Base-by-base conservation (phyloP, 2,329 filamentous ascomycete species). In the Hypomyces perniciosus region DNA sequence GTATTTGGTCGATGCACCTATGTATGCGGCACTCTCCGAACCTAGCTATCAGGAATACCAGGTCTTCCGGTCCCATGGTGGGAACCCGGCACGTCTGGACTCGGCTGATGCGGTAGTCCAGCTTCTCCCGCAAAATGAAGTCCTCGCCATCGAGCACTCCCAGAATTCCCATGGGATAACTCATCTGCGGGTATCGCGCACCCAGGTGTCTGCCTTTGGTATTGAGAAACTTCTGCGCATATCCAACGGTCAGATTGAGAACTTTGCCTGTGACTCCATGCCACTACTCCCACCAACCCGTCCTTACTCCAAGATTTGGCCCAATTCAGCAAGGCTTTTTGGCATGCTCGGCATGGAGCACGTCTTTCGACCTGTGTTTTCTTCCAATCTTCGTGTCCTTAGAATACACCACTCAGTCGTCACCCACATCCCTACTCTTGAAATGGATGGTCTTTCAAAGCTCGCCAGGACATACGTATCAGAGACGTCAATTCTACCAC, bases 371-470 rank as follows among this genome's bases (percentile, higher is more conserved):
- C 78, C 79, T 0, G 72, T 77, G 0, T 65, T 77, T 46, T 78
- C 77, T 1, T 73, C 76, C 1, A 79, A 79, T 54, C 66, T 84
- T 4, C 73, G 75, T 31, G 67, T 67, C 1, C 63, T 84, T 2
- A 73, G 76, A 9, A 66, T 82, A 5, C 81, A 85, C 46, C 81
- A 85, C 60, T 84, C 80, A 0, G 56, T 83, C 2, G 72, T 84
- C 5, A 85, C 81, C 0, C 71, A 74, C 38, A 68, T 79, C 7
- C 76, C 75, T 2, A 74, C 73, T 0, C 55, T 81, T 4, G 53
- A 67, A 4, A 62, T 68, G 6, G 63, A 68, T 1, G 65, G 64
- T 8, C 57, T 75, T 4, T 68, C 71, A 3, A 56, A 61, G 3
- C 56, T 70, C 51, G 62, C 65, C 7, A 61, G 68, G 3, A 40